Evolutionary conservation across 345 rosid species (phyloP).

Genomic region (Rubroshorea leprosula): DNA sequence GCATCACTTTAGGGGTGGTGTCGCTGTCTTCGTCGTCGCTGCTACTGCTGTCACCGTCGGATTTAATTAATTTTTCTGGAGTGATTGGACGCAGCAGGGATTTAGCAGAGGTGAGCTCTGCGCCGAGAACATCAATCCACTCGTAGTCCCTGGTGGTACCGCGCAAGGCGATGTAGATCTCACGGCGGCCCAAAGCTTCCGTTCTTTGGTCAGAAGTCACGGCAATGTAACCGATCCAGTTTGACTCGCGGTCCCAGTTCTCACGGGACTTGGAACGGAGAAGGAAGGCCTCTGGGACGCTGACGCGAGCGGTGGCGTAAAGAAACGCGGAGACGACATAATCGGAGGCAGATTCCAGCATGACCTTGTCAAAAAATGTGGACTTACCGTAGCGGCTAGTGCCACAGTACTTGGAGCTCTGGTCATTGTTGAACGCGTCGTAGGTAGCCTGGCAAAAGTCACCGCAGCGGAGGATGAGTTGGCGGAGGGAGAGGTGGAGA

Average conservation of each 20-base stretch:
- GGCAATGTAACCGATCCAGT: constrained; percentile 91
- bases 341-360: constrained; percentile 52
- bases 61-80: constrained; percentile 12
- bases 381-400: constrained; percentile 72
- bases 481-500: constrained; percentile 57
- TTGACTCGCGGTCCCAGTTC: constrained; percentile 93
- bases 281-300: constrained; percentile 48
- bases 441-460: constrained; percentile 92
- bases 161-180: constrained; percentile 62
- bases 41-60: constrained; percentile 13
- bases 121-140: constrained; percentile 67
- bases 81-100: constrained; percentile 19
- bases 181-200: constrained; percentile 55
- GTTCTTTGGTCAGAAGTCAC: constrained; percentile 58
- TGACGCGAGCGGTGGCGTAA: constrained; percentile 71
- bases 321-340: constrained; percentile 50
- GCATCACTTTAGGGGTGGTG: constrained; percentile 54
- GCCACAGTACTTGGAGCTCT: constrained; percentile 82
- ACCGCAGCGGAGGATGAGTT: constrained; percentile 74
- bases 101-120: constrained; percentile 41
- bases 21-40: constrained; percentile 46
- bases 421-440: constrained; percentile 82
- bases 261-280: constrained; percentile 69
- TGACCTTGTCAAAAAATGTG: constrained; percentile 53
- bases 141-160: constrained; percentile 85